A percentile compares a stretch with the other conserved stretches of the same genome.
These are phyloP conservation scores for Penium margaritaceum DNA, from an alignment of 139 green algal species.

Conservation along the genomic window DNA sequence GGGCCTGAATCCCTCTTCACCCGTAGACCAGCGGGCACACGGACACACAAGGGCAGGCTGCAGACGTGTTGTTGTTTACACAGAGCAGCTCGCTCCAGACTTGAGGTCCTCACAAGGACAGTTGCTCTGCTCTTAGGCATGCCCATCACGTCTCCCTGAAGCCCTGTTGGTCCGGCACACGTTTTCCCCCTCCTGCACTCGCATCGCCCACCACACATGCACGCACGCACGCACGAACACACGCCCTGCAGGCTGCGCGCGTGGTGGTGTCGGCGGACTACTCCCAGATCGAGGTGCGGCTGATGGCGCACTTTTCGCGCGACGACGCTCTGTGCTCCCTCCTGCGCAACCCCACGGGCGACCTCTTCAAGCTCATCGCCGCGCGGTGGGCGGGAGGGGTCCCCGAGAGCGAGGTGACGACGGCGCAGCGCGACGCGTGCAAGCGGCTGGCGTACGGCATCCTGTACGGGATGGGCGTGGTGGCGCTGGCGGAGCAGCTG, in stretches of 20 bases:
- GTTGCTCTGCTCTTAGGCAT: too few species aligned
- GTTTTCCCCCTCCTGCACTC: too few species aligned
- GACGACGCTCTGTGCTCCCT: slow-evolving; percentile 57
- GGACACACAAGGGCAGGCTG: too few species aligned
- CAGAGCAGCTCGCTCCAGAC: too few species aligned
- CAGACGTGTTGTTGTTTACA: too few species aligned
- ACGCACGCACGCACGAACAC: too few species aligned
- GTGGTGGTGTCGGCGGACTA: slow-evolving; percentile 67
- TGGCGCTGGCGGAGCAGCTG: slow-evolving; percentile 59
- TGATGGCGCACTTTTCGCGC: slow-evolving; percentile 79
- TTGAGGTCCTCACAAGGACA: too few species aligned
- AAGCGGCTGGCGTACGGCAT: slow-evolving; percentile 37
- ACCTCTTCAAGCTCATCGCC: slow-evolving; percentile 73
- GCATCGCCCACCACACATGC: too few species aligned
- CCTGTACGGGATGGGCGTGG: slow-evolving; percentile 39
- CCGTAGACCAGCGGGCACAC: too few species aligned
- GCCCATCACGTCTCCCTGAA: too few species aligned
- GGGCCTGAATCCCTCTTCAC: too few species aligned
- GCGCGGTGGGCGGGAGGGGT: slow-evolving; percentile 54
- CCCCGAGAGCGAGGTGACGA: slow-evolving; percentile 45
- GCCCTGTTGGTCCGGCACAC: too few species aligned
- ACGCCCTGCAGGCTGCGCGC: neutral
- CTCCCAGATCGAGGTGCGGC: slow-evolving; percentile 73
- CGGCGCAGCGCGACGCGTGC: slow-evolving; percentile 14
- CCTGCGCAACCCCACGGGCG: slow-evolving; percentile 48